A percentile compares a stretch with the other conserved stretches of the same genome.
These are phyloP conservation scores for Starmerella stigmatis DNA, from an alignment of 805 yeast genomes.

Conservation along the genomic window DNA sequence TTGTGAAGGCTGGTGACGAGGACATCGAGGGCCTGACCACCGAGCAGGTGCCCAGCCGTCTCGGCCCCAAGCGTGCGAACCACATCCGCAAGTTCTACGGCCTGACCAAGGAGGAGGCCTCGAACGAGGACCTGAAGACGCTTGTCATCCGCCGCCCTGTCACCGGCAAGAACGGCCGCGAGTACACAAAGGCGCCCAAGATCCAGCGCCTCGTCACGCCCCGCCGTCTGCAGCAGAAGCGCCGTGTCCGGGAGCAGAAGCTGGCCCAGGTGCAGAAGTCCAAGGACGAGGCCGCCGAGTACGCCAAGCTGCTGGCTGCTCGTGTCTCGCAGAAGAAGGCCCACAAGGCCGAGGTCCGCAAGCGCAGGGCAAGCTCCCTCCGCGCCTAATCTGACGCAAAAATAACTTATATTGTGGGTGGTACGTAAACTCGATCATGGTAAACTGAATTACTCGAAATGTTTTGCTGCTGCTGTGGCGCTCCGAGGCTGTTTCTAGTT, in stretches of 20 bases:
- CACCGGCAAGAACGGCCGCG: conserved; percentile 86
- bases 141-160: conserved; percentile 98
- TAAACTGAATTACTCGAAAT: neutral
- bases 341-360: conserved; percentile 95
- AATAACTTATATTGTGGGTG: conserved; percentile 9
- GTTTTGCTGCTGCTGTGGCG: neutral
- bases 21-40: conserved; percentile 96
- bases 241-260: conserved; percentile 88
- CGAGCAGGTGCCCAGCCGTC: conserved; percentile 91
- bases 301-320: conserved; percentile 96
- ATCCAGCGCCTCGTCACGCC: conserved; percentile 99
- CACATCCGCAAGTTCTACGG: conserved; percentile 99
- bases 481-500: too few relatives aligned
- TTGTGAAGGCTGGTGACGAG: conserved; percentile 94
- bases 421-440: conserved; percentile 6
- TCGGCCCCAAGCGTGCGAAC: conserved; percentile 99
- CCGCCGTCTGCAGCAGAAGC: conserved; percentile 98
- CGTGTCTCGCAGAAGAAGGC: conserved; percentile 98
- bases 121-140: conserved; percentile 54
- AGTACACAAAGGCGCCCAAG: conserved; percentile 99
- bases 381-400: conserved; percentile 30
- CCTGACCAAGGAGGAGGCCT: conserved; percentile 72
- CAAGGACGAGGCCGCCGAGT: conserved; percentile 99
- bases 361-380: conserved; percentile 99
- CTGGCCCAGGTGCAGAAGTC: conserved; percentile 94